Evolutionary conservation across 495 filamentous ascomycete species (phyloP).

Genomic region (Aspergillus campestris): DNA sequence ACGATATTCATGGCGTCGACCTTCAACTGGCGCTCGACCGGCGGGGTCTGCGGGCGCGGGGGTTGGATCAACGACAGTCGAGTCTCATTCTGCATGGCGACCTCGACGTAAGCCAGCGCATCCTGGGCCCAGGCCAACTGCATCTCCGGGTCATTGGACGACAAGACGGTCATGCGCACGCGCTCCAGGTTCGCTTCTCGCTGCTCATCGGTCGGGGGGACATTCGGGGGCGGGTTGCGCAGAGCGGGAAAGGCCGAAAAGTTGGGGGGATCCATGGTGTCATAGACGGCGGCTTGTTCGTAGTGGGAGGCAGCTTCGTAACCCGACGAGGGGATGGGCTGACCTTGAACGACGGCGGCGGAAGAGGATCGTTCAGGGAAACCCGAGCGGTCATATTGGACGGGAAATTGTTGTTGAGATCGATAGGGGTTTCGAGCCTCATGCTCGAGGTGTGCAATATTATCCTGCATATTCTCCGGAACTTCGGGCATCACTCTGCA

Average conservation of each 20-base stretch:
- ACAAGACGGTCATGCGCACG: slow-evolving; percentile 73
- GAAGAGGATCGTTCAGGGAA: slow-evolving; percentile 37
- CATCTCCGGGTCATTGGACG: slow-evolving; percentile 92
- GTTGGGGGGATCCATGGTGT: slow-evolving; percentile 56
- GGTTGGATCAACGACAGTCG: slow-evolving; percentile 56
- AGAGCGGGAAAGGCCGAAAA: slow-evolving; percentile 91
- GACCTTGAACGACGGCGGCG: slow-evolving; percentile 24
- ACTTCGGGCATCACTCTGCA: slow-evolving; percentile 67
- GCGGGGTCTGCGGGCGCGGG: slow-evolving; percentile 67
- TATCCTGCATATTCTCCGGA: slow-evolving; percentile 82
- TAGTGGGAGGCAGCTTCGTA: slow-evolving; percentile 27
- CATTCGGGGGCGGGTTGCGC: slow-evolving; percentile 71
- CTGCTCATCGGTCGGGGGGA: slow-evolving; percentile 90
- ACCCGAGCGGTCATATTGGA: slow-evolving; percentile 32
- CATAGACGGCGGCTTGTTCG: slow-evolving; percentile 36
- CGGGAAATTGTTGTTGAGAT: slow-evolving; percentile 28
- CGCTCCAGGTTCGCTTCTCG: slow-evolving; percentile 79
- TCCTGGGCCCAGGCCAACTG: slow-evolving; percentile 96
- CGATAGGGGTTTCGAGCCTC: slow-evolving; percentile 50
- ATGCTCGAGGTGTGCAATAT: slow-evolving; percentile 80
- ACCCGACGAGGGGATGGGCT: slow-evolving; percentile 17
- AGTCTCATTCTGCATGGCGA: slow-evolving; percentile 60
- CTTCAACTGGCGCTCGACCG: slow-evolving; percentile 76
- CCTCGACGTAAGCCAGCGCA: slow-evolving; percentile 80
- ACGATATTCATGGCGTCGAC: slow-evolving; percentile 89